A percentile compares a stretch with the other conserved stretches of the same genome.
These are phyloP conservation scores for Pulveroboletus frians DNA, from an alignment of 768 basidiomycete genomes.

Conservation along the genomic window DNA sequence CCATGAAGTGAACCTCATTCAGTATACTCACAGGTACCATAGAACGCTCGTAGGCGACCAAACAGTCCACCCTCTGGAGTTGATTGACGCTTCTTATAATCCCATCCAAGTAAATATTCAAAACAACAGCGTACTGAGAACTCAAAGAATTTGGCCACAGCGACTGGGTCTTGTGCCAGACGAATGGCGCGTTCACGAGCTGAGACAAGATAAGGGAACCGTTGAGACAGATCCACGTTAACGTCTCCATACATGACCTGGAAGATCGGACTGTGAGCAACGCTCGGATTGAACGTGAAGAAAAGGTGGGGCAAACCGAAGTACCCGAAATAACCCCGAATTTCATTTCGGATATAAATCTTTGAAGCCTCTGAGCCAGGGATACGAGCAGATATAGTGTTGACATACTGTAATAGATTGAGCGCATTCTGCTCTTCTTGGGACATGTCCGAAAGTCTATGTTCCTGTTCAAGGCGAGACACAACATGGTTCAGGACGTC, in stretches of 20 bases:
- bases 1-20: conserved; percentile 27
- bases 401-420: conserved; percentile 24
- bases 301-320: conserved; percentile 28
- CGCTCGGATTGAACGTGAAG: conserved; percentile 22
- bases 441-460: background rate
- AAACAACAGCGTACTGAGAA: conserved; percentile 24
- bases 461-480: background rate
- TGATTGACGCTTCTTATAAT: background rate
- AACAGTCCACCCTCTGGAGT: conserved; percentile 28
- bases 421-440: conserved; percentile 7
- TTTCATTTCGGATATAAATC: conserved; percentile 18
- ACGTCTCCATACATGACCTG: conserved; percentile 28
- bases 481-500: too few relatives aligned
- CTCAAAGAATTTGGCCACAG: conserved; percentile 32
- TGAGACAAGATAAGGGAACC: conserved; percentile 19
- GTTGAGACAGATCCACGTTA: background rate
- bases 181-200: conserved; percentile 17
- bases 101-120: background rate
- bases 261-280: conserved; percentile 25
- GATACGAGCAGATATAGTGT: conserved; percentile 26
- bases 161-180: conserved; percentile 31
- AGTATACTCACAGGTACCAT: conserved; percentile 26
- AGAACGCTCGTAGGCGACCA: conserved; percentile 27
- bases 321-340: conserved; percentile 24
- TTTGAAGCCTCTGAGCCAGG: conserved; percentile 32